Evolutionary conservation across 1,139 yeast genomes (phyloP).

Genomic region (Geotrichum candidum): DNA sequence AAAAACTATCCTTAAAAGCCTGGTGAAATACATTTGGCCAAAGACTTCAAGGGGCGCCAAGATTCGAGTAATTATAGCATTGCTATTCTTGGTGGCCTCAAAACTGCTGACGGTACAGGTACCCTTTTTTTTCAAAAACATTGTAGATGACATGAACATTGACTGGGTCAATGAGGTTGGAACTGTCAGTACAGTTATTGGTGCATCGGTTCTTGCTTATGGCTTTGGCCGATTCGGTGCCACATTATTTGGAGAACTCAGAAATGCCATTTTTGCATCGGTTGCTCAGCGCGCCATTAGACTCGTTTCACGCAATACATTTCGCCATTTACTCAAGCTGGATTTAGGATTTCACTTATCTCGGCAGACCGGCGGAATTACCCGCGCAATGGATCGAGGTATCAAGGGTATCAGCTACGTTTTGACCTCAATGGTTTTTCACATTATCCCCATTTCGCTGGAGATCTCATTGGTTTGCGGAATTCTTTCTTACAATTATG

Average conservation of each 20-base stretch:
- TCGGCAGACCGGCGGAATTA: constrained; percentile 91
- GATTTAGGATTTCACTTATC: constrained; percentile 88
- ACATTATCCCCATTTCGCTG: constrained; percentile 83
- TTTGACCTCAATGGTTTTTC: constrained; percentile 92
- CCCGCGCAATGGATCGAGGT: constrained; percentile 95
- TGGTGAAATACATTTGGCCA: constrained; percentile 87
- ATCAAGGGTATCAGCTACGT: constrained; percentile 95
- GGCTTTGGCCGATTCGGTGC: constrained; percentile 95
- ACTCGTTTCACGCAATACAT: constrained; percentile 82
- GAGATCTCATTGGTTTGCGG: constrained; percentile 93
- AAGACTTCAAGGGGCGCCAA: constrained; percentile 60
- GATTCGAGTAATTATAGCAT: constrained; percentile 68
- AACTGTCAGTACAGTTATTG: constrained; percentile 49
- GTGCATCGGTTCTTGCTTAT: constrained; percentile 75
- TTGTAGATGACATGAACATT: constrained; percentile 86
- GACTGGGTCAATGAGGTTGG: constrained; percentile 72
- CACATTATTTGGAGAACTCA: constrained; percentile 86
- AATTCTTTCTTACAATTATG: constrained; percentile 85
- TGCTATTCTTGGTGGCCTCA: constrained; percentile 65
- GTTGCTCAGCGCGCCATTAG: constrained; percentile 97
- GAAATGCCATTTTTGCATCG: constrained; percentile 92
- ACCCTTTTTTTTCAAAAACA: constrained; percentile 86
- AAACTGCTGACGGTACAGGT: constrained; percentile 89
- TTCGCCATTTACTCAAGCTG: constrained; percentile 70
- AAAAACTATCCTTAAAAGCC: constrained; percentile 27